phyloP scores from a whole-genome alignment of 495 filamentous ascomycete species.

The Podospora australis region DNA sequence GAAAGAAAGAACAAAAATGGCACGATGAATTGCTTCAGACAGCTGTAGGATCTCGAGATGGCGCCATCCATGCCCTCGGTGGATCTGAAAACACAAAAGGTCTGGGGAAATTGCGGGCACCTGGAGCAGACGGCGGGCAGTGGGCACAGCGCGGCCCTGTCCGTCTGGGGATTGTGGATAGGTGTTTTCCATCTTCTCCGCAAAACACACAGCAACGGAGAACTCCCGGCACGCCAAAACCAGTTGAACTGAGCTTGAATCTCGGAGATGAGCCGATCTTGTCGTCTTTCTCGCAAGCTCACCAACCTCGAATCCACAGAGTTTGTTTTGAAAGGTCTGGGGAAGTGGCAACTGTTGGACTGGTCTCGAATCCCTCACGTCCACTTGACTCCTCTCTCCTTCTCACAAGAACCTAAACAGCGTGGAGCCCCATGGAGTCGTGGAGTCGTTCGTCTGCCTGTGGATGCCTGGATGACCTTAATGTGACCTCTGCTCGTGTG shows the following conservation, averaged over 20 bases:
- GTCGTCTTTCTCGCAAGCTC: not conserved
- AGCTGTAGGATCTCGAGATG: not conserved
- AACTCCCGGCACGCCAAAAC: too few species aligned
- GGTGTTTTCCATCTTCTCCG: not conserved
- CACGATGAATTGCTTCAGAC: not conserved
- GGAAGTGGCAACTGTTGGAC: not conserved
- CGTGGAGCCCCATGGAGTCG: too few species aligned
- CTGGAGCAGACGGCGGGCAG: too few species aligned
- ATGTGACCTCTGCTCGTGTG: not conserved
- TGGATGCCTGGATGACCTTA: not conserved
- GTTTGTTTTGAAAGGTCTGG: not conserved
- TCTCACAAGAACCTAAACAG: too few species aligned
- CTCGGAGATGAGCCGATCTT: not conserved
- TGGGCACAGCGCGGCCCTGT: not conserved
- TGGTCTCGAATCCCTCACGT: not conserved
- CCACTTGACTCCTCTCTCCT: too few species aligned
- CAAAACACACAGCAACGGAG: not conserved
- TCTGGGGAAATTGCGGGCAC: constrained; percentile 1
- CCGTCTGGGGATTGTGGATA: not conserved
- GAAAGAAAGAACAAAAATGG: not conserved
- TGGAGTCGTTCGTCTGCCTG: too few species aligned
- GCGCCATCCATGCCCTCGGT: not conserved
- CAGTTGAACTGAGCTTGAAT: not conserved
- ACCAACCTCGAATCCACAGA: not conserved
- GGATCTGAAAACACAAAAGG: not conserved